phyloP scores from a whole-genome alignment of 2,329 filamentous ascomycete species.

The Cryphonectria nitschkei region DNA sequence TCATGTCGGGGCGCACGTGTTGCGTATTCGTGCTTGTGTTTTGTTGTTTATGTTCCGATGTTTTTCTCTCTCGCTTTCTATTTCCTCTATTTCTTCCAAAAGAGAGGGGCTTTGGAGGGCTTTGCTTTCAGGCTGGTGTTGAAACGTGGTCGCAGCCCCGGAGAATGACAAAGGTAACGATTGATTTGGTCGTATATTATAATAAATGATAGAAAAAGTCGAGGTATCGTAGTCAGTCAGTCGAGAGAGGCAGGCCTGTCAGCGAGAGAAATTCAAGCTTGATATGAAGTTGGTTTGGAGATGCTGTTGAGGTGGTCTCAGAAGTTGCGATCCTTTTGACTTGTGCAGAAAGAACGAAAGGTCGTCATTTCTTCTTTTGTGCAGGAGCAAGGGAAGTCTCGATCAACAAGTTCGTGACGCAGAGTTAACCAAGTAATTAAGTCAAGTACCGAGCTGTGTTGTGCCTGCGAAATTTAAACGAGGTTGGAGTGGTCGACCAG shows the following conservation, averaged over 20 bases:
- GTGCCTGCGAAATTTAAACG: background rate
- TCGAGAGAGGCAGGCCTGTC: background rate
- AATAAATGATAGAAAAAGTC: too few relatives aligned
- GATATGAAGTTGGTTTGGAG: background rate
- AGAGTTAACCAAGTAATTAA: background rate
- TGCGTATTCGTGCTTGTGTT: background rate
- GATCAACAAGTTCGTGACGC: background rate
- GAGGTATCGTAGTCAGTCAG: background rate
- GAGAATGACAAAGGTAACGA: background rate
- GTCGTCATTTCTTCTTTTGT: background rate
- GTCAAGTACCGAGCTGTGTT: too few relatives aligned
- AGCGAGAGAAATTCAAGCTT: background rate
- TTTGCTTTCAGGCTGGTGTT: background rate
- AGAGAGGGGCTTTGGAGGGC: too few relatives aligned
- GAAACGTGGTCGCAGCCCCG: background rate
- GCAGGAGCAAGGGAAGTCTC: background rate
- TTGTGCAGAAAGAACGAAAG: background rate
- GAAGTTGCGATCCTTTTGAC: background rate
- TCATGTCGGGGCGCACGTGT: background rate
- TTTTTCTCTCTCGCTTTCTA: background rate
- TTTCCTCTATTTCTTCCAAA: too few relatives aligned
- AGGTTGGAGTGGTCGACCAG: constrained; percentile 8
- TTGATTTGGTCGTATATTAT: background rate
- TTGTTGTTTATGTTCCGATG: too few relatives aligned
- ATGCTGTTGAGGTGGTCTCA: background rate